Percentiles rank a stretch among this genome's conserved stretches.
These are phyloP conservation scores for Fomitopsis betulina DNA, from an alignment of 1,284 basidiomycete genomes.

Conservation along the genomic window DNA sequence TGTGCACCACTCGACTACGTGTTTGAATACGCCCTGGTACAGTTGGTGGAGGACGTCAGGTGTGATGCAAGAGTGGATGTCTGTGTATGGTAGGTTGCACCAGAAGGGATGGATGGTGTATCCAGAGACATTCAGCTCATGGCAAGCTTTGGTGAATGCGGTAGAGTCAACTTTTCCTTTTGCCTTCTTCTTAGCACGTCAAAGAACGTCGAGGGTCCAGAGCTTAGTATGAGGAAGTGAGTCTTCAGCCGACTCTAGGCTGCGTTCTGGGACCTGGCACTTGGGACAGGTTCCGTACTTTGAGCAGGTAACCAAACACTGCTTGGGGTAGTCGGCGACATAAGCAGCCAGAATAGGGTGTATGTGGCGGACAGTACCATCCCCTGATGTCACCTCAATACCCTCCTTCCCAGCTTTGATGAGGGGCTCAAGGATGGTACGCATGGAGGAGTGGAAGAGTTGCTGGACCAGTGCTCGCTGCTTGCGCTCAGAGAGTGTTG, in stretches of 20 bases:
- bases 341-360: too few relatives aligned
- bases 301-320: too few relatives aligned
- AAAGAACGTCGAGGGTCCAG: background rate
- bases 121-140: background rate
- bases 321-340: too few relatives aligned
- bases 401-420: too few relatives aligned
- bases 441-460: too few relatives aligned
- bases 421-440: too few relatives aligned
- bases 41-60: constrained; percentile 42
- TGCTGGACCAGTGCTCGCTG: too few relatives aligned
- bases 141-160: background rate
- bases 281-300: constrained; percentile 16
- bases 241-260: constrained; percentile 3
- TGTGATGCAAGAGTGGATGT: constrained; percentile 28
- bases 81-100: too few relatives aligned
- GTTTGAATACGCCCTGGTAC: constrained; percentile 31
- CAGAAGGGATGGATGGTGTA: too few relatives aligned
- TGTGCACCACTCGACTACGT: constrained; percentile 24
- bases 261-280: constrained; percentile 6
- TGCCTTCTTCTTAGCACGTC: background rate
- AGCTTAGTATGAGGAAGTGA: constrained; percentile 11
- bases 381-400: too few relatives aligned
- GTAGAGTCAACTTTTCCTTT: background rate
- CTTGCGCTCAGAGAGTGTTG: too few relatives aligned
- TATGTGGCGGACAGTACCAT: too few relatives aligned